Conservation (phyloP, 495 filamentous ascomycete species). For the Penicillium pulvis region DNA sequence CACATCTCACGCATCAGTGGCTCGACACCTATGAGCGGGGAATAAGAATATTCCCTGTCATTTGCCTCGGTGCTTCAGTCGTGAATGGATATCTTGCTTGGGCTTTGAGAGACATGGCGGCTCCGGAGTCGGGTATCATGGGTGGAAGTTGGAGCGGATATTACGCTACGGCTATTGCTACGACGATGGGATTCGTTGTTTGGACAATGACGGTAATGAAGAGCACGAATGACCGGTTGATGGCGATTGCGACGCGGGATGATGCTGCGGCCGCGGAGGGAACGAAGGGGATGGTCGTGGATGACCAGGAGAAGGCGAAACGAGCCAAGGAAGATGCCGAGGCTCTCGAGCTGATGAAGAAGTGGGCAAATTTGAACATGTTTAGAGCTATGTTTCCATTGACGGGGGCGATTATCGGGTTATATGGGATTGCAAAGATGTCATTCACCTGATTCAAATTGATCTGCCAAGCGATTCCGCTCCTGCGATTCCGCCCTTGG, state of each 20-base stretch:
- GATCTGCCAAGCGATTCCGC: not conserved
- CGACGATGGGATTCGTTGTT: conserved; percentile 34
- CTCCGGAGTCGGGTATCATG: conserved; percentile 2
- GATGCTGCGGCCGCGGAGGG: conserved; percentile 23
- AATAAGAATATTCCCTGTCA: conserved; percentile 23
- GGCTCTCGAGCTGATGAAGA: conserved; percentile 20
- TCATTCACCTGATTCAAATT: too few species aligned
- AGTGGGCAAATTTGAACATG: conserved; percentile 27
- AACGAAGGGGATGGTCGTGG: conserved; percentile 17
- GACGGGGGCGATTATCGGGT: conserved; percentile 24
- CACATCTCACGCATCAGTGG: conserved; percentile 36
- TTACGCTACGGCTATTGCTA: conserved; percentile 26
- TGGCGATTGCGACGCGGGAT: conserved; percentile 26
- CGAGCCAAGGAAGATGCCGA: conserved; percentile 26
- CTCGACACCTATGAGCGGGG: conserved; percentile 31
- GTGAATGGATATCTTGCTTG: conserved; percentile 37
- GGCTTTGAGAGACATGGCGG: conserved; percentile 18
- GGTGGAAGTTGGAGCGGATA: conserved; percentile 18
- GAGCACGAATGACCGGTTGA: conserved; percentile 26
- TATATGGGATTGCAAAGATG: conserved; percentile 23
- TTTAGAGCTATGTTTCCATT: conserved; percentile 22
- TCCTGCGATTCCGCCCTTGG: not conserved
- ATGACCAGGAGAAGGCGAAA: conserved; percentile 22
- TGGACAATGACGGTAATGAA: conserved; percentile 35
- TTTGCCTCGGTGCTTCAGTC: conserved; percentile 23